Base-by-base conservation (phyloP, 495 filamentous ascomycete genomes). In the Ascobolus immersus region DNA sequence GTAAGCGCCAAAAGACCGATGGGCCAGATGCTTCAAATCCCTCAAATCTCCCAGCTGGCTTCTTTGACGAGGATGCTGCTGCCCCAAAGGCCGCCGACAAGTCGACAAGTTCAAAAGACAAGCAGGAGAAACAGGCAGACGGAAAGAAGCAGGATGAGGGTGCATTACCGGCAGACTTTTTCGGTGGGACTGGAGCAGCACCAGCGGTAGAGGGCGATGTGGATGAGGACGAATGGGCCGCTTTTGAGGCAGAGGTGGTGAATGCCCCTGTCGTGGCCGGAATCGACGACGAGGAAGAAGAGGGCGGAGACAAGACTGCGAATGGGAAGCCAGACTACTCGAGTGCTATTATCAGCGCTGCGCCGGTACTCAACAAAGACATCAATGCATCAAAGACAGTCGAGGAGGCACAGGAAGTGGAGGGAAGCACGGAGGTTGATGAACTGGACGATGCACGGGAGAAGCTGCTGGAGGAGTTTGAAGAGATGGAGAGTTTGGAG, bases 401-500 rank as follows among this genome's bases (percentile, higher is more conserved):
- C 70, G 10, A 73, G 90, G 38, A 36, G 89, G 41, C 56, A 17
- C 67, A 67, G 26, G 61, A 72, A 28, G 60, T 64, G 32, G 64
- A 61, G 32, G 35, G 39, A 26, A 52, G 55, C 35, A 51, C 48
- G 2, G 51, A 52, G 7, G 61, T 62, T 12, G 51, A 51, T 7
- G 35, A 49, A 11, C 39, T 46, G 23, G 45, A 57, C 9, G 59
- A 61, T 35, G 57, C 82, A 3, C 71, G 68, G 14, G 64, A 75
- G 30, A 65, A 71, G 35, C 51, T 93, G 36, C 71, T 84, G 50
- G 71, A 76, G 37, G 86, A 96, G 51, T 79, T 94, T 49, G 86
- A 90, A 33, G 72, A 86, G 48, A 93, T 94, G 84, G 78, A 86
- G 48, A 68, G 68, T 34, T 61, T 92, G 28, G 86, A 93, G 52